Base-by-base conservation (phyloP, 2,329 filamentous ascomycete species). In the Hymenoscyphus infarciens region DNA sequence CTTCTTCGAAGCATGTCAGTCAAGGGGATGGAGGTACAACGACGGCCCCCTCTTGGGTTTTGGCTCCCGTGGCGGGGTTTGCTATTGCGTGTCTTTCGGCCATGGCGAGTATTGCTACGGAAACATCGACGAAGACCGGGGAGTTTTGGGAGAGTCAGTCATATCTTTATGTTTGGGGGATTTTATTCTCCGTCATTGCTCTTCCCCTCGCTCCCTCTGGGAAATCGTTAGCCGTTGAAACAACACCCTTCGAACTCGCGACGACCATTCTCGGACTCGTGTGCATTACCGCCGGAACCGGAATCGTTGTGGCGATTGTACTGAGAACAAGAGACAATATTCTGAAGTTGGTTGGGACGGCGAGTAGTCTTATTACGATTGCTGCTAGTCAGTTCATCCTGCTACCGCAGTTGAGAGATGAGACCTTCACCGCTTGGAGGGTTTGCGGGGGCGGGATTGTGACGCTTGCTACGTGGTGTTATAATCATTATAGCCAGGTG, bases 61-160 rank as follows among this genome's bases (percentile, higher is more conserved):
- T 69, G 3, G 67, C 68, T 27, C 67, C 67, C 0, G 33, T 66
- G 16, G 67, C 65, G 16, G 68, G 68, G 0, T 55, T 68, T 5
- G 61, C 62, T 1, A 69, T 70, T 19, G 67, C 67, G 1, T 62
- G 63, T 25, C 56, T 66, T 13, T 67, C 64, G 25, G 68, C 67
- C 13, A 58, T 68, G 5, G 68, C 68, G 1, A 68, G 65, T 33
- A 68, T 70, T 42, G 60, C 57, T 19, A 66, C 62, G 11, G 68
- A 70, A 27, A 67, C 63, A 15, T 61, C 64, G 5, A 69, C 68
- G 7, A 70, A 70, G n/a, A 45, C n/a, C 5, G 67, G 67, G 1
- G 60, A 61, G 1, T 70, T 70, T 19, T 70, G 68, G 68, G 66
- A 67, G 45, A 65, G 63, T 1, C 64, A 68, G 49, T 49, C 63